A percentile compares a stretch with the other conserved stretches of the same genome.
Conservation (phyloP, 768 basidiomycete species). For the Epithele typhae region DNA sequence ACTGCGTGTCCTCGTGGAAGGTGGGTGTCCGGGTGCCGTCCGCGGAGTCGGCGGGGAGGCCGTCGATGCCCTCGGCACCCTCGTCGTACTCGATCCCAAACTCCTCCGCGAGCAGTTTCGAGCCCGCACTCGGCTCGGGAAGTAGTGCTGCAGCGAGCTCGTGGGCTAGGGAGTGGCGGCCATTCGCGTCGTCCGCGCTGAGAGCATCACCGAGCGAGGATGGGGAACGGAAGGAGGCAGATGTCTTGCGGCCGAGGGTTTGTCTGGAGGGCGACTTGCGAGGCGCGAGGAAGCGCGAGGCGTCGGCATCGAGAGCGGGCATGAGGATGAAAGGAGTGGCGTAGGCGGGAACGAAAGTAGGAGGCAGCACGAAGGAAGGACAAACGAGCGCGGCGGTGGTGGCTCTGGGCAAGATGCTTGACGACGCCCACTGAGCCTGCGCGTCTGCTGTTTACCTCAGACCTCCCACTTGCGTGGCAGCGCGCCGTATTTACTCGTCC, state of each 20-base stretch:
- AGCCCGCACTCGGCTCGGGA: conserved; percentile 79
- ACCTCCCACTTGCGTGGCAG: too few relatives aligned
- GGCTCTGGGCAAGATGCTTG: conserved; percentile 15
- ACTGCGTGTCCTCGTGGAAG: not conserved
- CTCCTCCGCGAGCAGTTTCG: conserved; percentile 78
- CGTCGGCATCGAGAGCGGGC: conserved; percentile 15
- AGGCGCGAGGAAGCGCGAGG: conserved; percentile 28
- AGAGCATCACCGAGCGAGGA: conserved; percentile 32
- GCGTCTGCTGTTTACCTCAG: too few relatives aligned
- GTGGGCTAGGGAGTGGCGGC: conserved; percentile 74
- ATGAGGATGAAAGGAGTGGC: not conserved
- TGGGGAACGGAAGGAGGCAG: conserved; percentile 42
- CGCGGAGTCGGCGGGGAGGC: conserved; percentile 20
- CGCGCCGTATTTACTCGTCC: too few relatives aligned
- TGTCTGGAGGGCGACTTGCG: conserved; percentile 29
- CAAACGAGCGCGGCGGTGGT: conserved; percentile 6
- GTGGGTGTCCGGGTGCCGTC: conserved; percentile 14
- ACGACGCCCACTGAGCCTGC: conserved; percentile 11
- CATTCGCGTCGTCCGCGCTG: conserved; percentile 27
- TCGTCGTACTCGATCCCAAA: conserved; percentile 89
- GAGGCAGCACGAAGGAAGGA: not conserved
- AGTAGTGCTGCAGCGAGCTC: conserved; percentile 84
- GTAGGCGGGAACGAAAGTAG: not conserved
- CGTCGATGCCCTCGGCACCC: conserved; percentile 79
- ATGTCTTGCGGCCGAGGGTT: conserved; percentile 40